Conservation (phyloP, 1,284 basidiomycete species). For the Pholiota adiposa region DNA sequence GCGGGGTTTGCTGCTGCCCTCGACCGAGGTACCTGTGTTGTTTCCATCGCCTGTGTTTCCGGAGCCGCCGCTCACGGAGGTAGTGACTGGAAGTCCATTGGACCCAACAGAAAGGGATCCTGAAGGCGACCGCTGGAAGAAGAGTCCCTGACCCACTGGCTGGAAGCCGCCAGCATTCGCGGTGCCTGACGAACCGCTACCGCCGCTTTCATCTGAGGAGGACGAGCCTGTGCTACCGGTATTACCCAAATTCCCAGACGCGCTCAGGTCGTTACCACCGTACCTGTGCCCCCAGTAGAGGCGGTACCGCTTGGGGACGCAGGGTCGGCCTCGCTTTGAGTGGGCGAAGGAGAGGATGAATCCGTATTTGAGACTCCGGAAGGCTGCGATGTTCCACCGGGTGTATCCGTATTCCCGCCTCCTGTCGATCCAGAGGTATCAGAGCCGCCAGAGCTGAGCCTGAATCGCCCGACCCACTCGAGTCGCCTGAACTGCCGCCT, state of each 20-base stretch:
- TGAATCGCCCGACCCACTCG: constrained; percentile 1
- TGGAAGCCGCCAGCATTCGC: too few relatives aligned
- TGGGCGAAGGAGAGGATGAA: background rate
- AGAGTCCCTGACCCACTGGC: constrained; percentile 1
- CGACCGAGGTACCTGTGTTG: background rate
- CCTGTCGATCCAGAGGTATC: constrained; percentile 4
- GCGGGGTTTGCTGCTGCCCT: constrained; percentile 13
- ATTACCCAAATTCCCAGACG: background rate
- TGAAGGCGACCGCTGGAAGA: constrained; percentile 4
- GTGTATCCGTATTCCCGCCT: constrained; percentile 4
- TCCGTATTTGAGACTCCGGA: background rate
- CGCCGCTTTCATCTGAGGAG: background rate
- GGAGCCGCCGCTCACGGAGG: constrained; percentile 4
- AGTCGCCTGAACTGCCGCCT: background rate
- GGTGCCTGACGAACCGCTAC: too few relatives aligned
- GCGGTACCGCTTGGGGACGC: background rate
- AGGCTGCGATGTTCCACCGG: background rate
- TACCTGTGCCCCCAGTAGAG: background rate
- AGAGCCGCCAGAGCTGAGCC: background rate
- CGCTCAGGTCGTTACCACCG: background rate
- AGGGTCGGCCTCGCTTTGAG: background rate
- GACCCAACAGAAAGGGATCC: constrained; percentile 9
- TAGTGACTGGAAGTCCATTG: constrained; percentile 4
- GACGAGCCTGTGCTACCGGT: background rate
- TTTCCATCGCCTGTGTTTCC: constrained; percentile 6